Base-by-base conservation (phyloP, 2,329 filamentous ascomycete genomes). In the Ophiostoma piceae region DNA sequence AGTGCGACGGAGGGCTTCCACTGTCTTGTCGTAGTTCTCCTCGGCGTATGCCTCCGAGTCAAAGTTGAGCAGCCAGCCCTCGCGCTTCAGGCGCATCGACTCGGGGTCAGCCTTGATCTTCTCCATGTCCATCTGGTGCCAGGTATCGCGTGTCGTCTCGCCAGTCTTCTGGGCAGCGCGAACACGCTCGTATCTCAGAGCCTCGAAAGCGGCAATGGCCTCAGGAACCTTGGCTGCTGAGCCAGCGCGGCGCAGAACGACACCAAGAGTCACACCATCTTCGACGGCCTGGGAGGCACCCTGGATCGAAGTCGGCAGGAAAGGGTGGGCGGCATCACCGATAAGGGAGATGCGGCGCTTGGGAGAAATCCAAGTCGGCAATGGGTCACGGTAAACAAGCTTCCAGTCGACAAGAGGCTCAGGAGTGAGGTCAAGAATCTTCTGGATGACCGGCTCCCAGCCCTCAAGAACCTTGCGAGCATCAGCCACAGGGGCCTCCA, bases 261-360 rank as follows among this genome's bases (percentile, higher is more conserved):
- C 78, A 4, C 81, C 82, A 5, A 84, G 73, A 2, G 81, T 80
- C 1, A 82, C 80, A 3, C 81, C 83, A 74, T 84, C 83, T 74
- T 84, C 82, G 75, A 85, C 81, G 0, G 81, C 80, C 74, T 83
- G 81, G 19, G 80, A 81, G 0, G 81, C 83, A 16, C 83, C 82
- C 73, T 83, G 81, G 19, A 82, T 81, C 3, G 79, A 80, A 0
- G 82, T 82, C 0, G 83, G 83, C 16, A 84, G 77, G 74, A 83
- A 83, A 2, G 82, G 79, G 74, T 85, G 83, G 11, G 83, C 83
- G 1, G 82, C 79, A 73, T 85, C 83, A 8, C 83, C 83, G 37
- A 85, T 79, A 3, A 84, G 75, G 4, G 77, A 77, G 66, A 83
- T 81, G 11, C 81, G 77, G 19, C 78, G 77, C 3, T 75, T 74